Conservation (phyloP, 129 eudicot species). For the Flaveria sonorensis region DNA sequence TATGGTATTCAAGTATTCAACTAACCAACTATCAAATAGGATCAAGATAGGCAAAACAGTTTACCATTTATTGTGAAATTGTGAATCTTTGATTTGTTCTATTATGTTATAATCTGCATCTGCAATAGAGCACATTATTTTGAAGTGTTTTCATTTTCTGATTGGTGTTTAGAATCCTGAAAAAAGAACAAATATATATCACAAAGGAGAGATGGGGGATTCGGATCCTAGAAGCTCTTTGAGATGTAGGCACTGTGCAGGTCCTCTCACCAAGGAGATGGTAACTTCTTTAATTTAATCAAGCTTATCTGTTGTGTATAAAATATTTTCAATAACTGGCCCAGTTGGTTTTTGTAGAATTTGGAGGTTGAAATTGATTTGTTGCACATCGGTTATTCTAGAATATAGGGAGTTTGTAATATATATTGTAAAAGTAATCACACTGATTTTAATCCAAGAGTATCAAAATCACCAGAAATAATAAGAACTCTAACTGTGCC, state of each 20-base stretch:
- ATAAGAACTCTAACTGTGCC: not conserved
- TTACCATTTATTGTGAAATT: not conserved
- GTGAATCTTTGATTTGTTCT: not conserved
- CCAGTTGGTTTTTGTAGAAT: not conserved
- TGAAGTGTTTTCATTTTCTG: conserved; percentile 12
- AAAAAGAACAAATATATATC: conserved; percentile 16
- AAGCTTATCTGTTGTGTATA: conserved; percentile 7
- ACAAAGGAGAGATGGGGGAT: conserved; percentile 43
- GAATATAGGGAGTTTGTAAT: conserved; percentile 17
- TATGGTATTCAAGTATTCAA: not conserved
- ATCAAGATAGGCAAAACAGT: not conserved
- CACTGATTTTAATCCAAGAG: not conserved
- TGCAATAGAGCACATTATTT: not conserved
- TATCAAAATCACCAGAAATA: not conserved
- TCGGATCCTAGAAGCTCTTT: conserved; percentile 36
- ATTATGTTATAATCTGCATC: conserved; percentile 6
- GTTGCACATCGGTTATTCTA: not conserved
- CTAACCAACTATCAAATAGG: not conserved
- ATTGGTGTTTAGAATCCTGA: conserved; percentile 20
- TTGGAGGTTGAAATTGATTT: not conserved
- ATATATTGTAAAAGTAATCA: conserved; percentile 2
- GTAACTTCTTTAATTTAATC: conserved; percentile 33
- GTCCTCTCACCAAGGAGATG: conserved; percentile 80
- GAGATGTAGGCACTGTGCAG: conserved; percentile 85
- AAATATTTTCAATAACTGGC: not conserved